Conservation (phyloP, 177 flowering plant species). For the Vitis hybrid region DNA sequence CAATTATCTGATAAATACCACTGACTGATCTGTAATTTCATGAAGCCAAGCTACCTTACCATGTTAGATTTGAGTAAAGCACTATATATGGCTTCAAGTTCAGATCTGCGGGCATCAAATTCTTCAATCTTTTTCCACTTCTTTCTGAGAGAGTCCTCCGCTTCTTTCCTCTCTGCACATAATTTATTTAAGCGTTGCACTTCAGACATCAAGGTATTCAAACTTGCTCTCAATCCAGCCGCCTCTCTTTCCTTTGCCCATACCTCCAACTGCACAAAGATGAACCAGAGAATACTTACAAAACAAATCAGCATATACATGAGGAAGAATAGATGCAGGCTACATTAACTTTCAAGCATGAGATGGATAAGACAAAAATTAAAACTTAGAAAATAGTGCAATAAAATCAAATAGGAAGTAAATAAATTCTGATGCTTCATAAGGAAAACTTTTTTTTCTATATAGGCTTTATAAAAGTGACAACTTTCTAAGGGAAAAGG, state of each 20-base stretch:
- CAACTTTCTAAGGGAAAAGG: too few species aligned
- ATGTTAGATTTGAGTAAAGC: slow-evolving; percentile 77
- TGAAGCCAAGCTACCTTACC: slow-evolving; percentile 38
- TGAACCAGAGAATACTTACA: neutral
- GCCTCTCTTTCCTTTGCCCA: slow-evolving; percentile 98
- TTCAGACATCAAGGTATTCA: slow-evolving; percentile 83
- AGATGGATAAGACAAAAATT: neutral
- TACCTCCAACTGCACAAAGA: slow-evolving; percentile 74
- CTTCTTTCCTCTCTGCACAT: slow-evolving; percentile 96
- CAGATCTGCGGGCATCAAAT: slow-evolving; percentile 96
- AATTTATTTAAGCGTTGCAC: slow-evolving; percentile 86
- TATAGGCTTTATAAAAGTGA: too few species aligned
- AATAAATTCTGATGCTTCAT: too few species aligned
- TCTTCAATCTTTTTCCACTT: slow-evolving; percentile 99
- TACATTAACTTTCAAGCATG: neutral
- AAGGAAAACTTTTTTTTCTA: too few species aligned
- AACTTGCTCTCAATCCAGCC: slow-evolving; percentile 91
- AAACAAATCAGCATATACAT: neutral
- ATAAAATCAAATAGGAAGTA: too few species aligned
- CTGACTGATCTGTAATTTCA: neutral
- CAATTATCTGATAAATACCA: neutral
- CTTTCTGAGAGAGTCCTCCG: slow-evolving; percentile 87
- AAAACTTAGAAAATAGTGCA: neutral
- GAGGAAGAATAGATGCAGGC: neutral
- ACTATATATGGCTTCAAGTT: slow-evolving; percentile 80